Evolutionary conservation across 2,329 filamentous ascomycete genomes (phyloP), one percentile per base, ranked within the genome.

Genomic region (Remersonia thermophila): DNA sequence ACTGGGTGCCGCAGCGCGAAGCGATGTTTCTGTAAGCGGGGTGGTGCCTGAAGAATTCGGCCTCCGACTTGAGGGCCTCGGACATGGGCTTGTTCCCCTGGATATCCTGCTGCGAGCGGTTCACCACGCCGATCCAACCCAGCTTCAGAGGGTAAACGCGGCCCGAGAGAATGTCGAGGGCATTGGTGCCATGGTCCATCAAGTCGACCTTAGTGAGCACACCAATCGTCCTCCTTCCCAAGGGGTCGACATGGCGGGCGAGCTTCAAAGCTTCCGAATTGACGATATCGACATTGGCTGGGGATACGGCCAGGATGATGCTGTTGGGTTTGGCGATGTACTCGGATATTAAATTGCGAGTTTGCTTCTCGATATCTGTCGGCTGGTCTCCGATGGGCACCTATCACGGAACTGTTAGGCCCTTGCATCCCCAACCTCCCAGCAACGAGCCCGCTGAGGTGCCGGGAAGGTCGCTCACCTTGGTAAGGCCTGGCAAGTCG

Each of bases 271-370:
- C 87, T 59, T 98, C 91, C 7, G 91, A 98, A 60, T 98, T 98
- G 56, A 96, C 91, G 51, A 98, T 79, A 56, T 98, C 91, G 53
- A 96, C 89, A 53, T 98, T 98, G 36, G 91, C 91, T 13, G 91
- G 89, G 10, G 91, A 96, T 16, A 98, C 91, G 23, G 91, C 91
- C 35, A 98, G 73, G 46, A 98, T 80, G 53, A 98, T 94, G 61
- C 89, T 95, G 70, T 98, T 98, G 11, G 91, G 89, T 64, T 98
- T 98, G 39, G 87, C 87, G 54, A 96, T 98, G 57, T 95, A 98
- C 65, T 98, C 91, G 38, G 87, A 83, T 51, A 98, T 96, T 51
- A 98, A 73, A 48, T 85, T 94, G 46, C 89, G 77, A 23, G 91
- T 98, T 63, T 98, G 91, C 62, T 95, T 96, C 68, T 98, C 91